Evolutionary conservation across 2,329 filamentous ascomycete genomes (phyloP).

Genomic region (Colletotrichum magnum): DNA sequence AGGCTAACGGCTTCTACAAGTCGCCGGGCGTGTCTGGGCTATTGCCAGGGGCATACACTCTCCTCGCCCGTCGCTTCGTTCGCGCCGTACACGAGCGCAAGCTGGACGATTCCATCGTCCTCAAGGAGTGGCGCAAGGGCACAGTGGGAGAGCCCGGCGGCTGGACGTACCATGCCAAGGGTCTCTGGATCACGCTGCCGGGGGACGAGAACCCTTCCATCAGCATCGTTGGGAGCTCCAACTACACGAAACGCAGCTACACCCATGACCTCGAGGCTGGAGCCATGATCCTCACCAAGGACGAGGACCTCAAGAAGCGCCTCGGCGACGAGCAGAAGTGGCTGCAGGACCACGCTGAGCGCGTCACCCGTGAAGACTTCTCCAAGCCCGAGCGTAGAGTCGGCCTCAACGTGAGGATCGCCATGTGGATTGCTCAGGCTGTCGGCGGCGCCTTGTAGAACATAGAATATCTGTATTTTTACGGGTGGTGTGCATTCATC

Average conservation of each 20-base stretch:
- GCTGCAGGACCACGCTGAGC: conserved; percentile 80
- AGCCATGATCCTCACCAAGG: conserved; percentile 85
- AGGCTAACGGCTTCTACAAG: conserved; percentile 95
- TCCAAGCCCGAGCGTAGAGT: conserved; percentile 86
- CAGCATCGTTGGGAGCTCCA: conserved; percentile 90
- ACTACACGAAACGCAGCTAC: conserved; percentile 96
- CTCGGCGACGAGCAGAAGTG: conserved; percentile 86
- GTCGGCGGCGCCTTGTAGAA: conserved; percentile 87
- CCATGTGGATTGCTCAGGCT: conserved; percentile 93
- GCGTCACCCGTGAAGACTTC: conserved; percentile 83
- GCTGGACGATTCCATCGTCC: conserved; percentile 70
- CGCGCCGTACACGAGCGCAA: conserved; percentile 64
- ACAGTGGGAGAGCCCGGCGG: conserved; percentile 84
- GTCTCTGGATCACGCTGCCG: conserved; percentile 87
- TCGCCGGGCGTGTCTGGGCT: conserved; percentile 91
- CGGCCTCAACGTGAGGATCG: conserved; percentile 84
- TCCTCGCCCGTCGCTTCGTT: conserved; percentile 87
- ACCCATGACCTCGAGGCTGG: conserved; percentile 92
- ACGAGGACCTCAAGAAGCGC: conserved; percentile 78
- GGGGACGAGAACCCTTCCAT: conserved; percentile 77
- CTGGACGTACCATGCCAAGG: conserved; percentile 99
- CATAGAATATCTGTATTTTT: neutral
- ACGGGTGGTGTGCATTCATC: neutral
- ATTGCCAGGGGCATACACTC: conserved; percentile 91
- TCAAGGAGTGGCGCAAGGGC: conserved; percentile 91